Conservation (phyloP, 2,329 filamentous ascomycete species). For the Cercospora zeina region DNA sequence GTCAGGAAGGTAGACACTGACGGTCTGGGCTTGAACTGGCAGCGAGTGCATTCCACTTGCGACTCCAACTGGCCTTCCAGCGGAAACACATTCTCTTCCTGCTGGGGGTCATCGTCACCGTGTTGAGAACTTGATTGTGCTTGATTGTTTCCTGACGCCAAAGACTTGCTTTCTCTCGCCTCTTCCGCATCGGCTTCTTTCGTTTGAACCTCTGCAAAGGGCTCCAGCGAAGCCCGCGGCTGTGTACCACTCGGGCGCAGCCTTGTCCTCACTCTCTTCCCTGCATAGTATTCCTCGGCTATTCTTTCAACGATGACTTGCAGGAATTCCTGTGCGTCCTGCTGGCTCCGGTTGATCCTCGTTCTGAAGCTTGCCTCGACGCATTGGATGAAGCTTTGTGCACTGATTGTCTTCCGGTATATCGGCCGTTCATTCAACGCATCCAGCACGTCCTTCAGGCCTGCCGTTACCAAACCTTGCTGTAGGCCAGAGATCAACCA, state of each 20-base stretch:
- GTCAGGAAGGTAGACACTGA: constrained; percentile 85
- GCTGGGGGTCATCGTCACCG: constrained; percentile 39
- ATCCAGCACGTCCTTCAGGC: constrained; percentile 89
- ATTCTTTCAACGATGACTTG: constrained; percentile 90
- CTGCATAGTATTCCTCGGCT: constrained; percentile 91
- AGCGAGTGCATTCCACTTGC: constrained; percentile 90
- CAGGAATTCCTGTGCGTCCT: constrained; percentile 96
- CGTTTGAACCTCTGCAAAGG: background rate
- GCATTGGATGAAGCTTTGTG: constrained; percentile 76
- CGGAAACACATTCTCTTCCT: constrained; percentile 73
- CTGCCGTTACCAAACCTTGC: constrained; percentile 77
- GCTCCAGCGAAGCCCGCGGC: background rate
- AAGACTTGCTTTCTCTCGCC: constrained; percentile 28
- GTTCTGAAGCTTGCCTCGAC: constrained; percentile 86
- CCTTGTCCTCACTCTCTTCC: constrained; percentile 67
- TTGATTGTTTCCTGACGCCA: constrained; percentile 2
- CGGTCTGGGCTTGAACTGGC: constrained; percentile 83
- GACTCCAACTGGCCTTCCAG: constrained; percentile 90
- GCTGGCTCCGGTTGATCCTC: constrained; percentile 88
- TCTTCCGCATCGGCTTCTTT: constrained; percentile 3
- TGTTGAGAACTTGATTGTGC: constrained; percentile 26
- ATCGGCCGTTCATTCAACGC: constrained; percentile 90
- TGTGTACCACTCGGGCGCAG: constrained; percentile 43
- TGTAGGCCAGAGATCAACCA: constrained; percentile 65
- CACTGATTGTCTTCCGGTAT: constrained; percentile 89